A percentile compares a stretch with the other conserved stretches of the same genome.
phyloP scores from a whole-genome alignment of 768 basidiomycete species.

The Pisolithus orientalis region DNA sequence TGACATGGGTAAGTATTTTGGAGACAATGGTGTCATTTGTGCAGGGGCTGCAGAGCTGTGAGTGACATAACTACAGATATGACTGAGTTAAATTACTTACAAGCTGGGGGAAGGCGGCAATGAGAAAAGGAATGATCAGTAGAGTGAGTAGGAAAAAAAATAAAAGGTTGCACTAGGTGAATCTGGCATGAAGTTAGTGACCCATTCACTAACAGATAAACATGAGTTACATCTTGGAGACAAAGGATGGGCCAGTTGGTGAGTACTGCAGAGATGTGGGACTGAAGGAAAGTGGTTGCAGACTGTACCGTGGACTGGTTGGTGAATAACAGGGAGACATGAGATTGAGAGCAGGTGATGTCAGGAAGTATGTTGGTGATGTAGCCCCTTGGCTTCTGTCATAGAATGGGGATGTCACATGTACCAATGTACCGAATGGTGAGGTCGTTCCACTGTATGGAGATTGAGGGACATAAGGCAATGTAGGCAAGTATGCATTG shows the following conservation, averaged over 20 bases:
- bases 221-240: too few species aligned
- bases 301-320: slow-evolving; percentile 78
- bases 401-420: slow-evolving; percentile 79
- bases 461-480: slow-evolving; percentile 82
- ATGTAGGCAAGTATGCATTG: slow-evolving; percentile 82
- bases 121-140: slow-evolving; percentile 17
- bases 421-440: slow-evolving; percentile 75
- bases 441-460: slow-evolving; percentile 77
- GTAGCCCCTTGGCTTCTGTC: slow-evolving; percentile 54
- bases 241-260: too few species aligned
- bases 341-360: too few species aligned
- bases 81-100: too few species aligned
- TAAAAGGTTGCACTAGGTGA: too few species aligned
- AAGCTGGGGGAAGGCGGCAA: background rate
- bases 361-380: too few species aligned
- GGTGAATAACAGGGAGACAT: too few species aligned
- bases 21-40: slow-evolving; percentile 55
- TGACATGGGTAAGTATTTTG: slow-evolving; percentile 90
- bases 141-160: slow-evolving; percentile 24
- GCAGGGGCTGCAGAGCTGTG: too few species aligned
- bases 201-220: too few species aligned
- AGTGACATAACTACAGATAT: too few species aligned
- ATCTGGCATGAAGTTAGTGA: too few species aligned
- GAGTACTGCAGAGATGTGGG: slow-evolving; percentile 52
- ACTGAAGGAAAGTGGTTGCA: slow-evolving; percentile 81